Conservation (phyloP, 495 filamentous ascomycete genomes). For the Penicillium salamii region DNA sequence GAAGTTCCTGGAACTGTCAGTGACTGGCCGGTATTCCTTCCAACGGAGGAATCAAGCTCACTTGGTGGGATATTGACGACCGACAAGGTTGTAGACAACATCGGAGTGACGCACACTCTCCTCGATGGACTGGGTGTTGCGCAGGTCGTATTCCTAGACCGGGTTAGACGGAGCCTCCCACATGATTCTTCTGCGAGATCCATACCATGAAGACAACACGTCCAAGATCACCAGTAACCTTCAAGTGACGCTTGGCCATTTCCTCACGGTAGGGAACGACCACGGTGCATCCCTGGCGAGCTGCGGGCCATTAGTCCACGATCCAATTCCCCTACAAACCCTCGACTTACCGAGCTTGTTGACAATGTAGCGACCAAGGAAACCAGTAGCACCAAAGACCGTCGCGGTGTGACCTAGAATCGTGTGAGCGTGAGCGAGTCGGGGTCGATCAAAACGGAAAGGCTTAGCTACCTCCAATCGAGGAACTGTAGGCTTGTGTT, state of each 20-base stretch:
- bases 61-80: constrained; percentile 95
- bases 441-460: constrained; percentile 22
- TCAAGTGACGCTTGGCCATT: constrained; percentile 95
- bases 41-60: constrained; percentile 40
- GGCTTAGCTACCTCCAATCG: constrained; percentile 68
- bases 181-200: constrained; percentile 1
- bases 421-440: constrained; percentile 19
- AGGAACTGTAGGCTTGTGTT: constrained; percentile 57
- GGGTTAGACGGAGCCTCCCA: constrained; percentile 12
- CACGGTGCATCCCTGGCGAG: constrained; percentile 86
- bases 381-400: constrained; percentile 96
- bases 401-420: constrained; percentile 85
- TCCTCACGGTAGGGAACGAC: constrained; percentile 94
- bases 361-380: constrained; percentile 95
- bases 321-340: constrained; percentile 7
- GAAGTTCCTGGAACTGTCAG: constrained; percentile 73
- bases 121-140: constrained; percentile 94
- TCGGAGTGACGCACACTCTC: constrained; percentile 96
- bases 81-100: constrained; percentile 93
- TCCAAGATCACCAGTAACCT: constrained; percentile 90
- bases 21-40: constrained; percentile 2
- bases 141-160: constrained; percentile 83
- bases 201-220: constrained; percentile 78
- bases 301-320: constrained; percentile 50
- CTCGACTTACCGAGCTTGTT: constrained; percentile 76